Conservation (phyloP, 148 eudicot genomes). For the Arctostaphylos glauca region DNA sequence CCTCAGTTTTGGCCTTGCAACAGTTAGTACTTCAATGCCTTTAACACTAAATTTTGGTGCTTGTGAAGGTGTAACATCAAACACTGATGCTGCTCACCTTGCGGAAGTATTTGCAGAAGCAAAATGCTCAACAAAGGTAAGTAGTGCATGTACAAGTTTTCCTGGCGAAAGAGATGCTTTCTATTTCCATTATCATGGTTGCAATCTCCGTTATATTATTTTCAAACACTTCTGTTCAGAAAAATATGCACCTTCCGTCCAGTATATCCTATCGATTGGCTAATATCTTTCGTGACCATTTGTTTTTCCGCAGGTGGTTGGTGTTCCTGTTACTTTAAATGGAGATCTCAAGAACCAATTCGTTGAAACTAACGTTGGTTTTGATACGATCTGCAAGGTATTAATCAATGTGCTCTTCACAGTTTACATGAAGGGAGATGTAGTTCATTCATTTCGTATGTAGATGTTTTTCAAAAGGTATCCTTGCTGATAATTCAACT, state of each 20-base stretch:
- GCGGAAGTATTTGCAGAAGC: conserved; percentile 95
- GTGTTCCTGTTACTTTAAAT: conserved; percentile 86
- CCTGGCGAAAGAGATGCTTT: background rate
- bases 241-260: background rate
- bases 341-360: conserved; percentile 65
- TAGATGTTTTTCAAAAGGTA: background rate
- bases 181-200: background rate
- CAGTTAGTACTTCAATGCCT: background rate
- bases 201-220: background rate
- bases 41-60: conserved; percentile 7
- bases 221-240: background rate
- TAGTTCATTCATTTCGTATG: background rate
- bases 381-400: conserved; percentile 86
- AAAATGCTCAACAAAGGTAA: conserved; percentile 85
- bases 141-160: conserved; percentile 1
- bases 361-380: conserved; percentile 59
- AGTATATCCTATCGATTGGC: background rate
- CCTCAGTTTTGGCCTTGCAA: background rate
- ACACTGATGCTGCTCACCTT: conserved; percentile 98
- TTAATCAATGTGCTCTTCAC: background rate
- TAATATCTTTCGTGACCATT: conserved; percentile 19
- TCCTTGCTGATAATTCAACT: background rate
- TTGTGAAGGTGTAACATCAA: conserved; percentile 87
- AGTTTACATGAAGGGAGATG: background rate
- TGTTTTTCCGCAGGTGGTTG: conserved; percentile 69